These are phyloP conservation scores for Macaranga tanarius DNA, from an alignment of 441 rosid genomes.

Conservation along the genomic window DNA sequence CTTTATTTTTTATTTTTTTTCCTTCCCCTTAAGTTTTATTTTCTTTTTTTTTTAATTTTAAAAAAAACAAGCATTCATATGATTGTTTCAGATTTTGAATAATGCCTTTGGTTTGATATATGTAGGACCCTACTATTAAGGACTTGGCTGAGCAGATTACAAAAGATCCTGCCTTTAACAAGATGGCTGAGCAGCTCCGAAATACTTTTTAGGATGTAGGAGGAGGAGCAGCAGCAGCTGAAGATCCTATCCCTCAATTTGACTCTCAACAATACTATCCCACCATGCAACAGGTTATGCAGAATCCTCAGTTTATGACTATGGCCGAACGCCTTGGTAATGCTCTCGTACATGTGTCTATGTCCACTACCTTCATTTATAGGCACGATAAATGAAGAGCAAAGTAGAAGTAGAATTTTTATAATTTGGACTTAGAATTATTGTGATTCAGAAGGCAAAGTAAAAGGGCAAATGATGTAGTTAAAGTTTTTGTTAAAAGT, in stretches of 20 bases:
- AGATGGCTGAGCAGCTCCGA: slow-evolving; percentile 97
- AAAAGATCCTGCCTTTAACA: slow-evolving; percentile 88
- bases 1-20: too few species aligned
- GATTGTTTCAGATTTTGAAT: background rate
- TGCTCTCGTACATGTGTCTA: slow-evolving; percentile 80
- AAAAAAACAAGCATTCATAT: background rate
- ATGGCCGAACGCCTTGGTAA: slow-evolving; percentile 96
- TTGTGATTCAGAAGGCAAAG: too few species aligned
- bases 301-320: slow-evolving; percentile 81
- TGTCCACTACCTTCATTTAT: background rate
- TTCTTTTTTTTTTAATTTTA: too few species aligned
- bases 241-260: slow-evolving; percentile 64
- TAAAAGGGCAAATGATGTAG: too few species aligned
- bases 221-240: slow-evolving; percentile 43
- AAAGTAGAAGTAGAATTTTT: too few species aligned
- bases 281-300: slow-evolving; percentile 95
- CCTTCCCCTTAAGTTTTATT: background rate
- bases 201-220: slow-evolving; percentile 62
- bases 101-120: slow-evolving; percentile 7
- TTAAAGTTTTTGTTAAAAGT: too few species aligned
- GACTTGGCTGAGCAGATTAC: slow-evolving; percentile 92
- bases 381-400: too few species aligned
- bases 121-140: slow-evolving; percentile 92
- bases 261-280: slow-evolving; percentile 71
- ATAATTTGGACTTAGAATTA: too few species aligned